phyloP scores from a whole-genome alignment of 2,329 filamentous ascomycete species.

The Gaeumannomyces sp. region DNA sequence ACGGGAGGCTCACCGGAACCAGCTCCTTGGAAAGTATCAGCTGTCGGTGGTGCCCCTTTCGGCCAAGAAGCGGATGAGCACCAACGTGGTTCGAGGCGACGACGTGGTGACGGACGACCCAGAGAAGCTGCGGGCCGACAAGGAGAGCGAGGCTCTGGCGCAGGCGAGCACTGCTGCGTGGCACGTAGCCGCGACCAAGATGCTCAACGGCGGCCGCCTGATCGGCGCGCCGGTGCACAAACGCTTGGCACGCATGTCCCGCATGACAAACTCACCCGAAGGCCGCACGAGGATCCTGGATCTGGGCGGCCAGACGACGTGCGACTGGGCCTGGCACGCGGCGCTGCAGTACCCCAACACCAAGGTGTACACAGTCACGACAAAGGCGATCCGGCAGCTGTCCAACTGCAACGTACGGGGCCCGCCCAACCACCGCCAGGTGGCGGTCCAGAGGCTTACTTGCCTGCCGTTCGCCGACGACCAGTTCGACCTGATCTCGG shows the following conservation, averaged over 20 bases:
- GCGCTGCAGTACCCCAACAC: slow-evolving; percentile 79
- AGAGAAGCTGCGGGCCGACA: slow-evolving; percentile 60
- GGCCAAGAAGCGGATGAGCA: slow-evolving; percentile 64
- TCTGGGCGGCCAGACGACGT: slow-evolving; percentile 75
- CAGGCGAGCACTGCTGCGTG: slow-evolving; percentile 60
- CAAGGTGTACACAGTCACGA: slow-evolving; percentile 82
- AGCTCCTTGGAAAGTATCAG: slow-evolving; percentile 80
- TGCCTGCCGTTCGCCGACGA: slow-evolving; percentile 77
- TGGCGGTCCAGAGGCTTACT: slow-evolving; percentile 70
- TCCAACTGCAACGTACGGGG: slow-evolving; percentile 73
- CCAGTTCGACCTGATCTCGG: slow-evolving; percentile 88
- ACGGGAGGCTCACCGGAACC: slow-evolving; percentile 66
- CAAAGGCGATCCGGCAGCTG: slow-evolving; percentile 59
- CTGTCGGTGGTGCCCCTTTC: slow-evolving; percentile 63
- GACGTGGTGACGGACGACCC: slow-evolving; percentile 54
- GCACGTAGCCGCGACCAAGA: slow-evolving; percentile 55
- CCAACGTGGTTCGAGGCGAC: slow-evolving; percentile 68
- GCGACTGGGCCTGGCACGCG: slow-evolving; percentile 95
- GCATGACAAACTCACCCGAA: slow-evolving; percentile 32
- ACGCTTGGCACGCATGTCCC: slow-evolving; percentile 50
- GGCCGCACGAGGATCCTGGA: slow-evolving; percentile 69
- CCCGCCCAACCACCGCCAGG: slow-evolving; percentile 79
- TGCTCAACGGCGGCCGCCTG: slow-evolving; percentile 58
- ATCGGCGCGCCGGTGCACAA: slow-evolving; percentile 59
- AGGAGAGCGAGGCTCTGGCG: slow-evolving; percentile 71